Base-by-base conservation (phyloP, 345 rosid species). In the Geranium brycei region DNA sequence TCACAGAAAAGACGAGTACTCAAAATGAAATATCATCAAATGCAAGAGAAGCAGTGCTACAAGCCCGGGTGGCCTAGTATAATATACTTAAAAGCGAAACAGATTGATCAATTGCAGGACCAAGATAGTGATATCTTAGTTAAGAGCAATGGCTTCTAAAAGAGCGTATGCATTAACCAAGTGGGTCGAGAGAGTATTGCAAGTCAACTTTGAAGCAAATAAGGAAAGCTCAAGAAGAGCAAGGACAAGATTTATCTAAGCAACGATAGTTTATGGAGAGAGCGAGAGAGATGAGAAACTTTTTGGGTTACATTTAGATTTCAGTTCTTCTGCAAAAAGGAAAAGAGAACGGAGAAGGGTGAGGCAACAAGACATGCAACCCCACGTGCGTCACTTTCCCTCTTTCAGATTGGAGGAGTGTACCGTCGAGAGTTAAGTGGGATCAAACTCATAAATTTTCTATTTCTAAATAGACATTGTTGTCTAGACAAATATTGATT, bases 371-470 rank as follows among this genome's bases (percentile, higher is more conserved):
- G 72, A 74, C 79, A 77, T 74, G 70, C 79, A 77, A 41, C 35
- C 38, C 73, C 83, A 77, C 77, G 79, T 77, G 83, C 81, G 17
- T 70, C 64, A 62, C 58, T 65, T 58, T 62, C 63, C 18, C 32
- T 19, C 60, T 60, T 71, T 23, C 51, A 31, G 35, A 40, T 19
- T 59, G 31, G 13, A 19, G 55, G 47, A 38, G 53, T 47, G 53
- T 47, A 5, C 11, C 3, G 47, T 38, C 47, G 47, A 47, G 53
- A 47, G 53, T 47, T 47, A 47, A 47, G 41, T 13, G 53, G 53
- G 53, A 47, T 47, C 53, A 47, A 47, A 47, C 53, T 13, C 13
- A 13, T 47, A 47, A 47, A 3, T 47, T 2, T 13, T 47, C 53
- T 35, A 35, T 35, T 47, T 47, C 13, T 47, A 8, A 47, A 13